Evolutionary conservation across 768 basidiomycete species (phyloP).

Genomic region (Obba rivulosa): DNA sequence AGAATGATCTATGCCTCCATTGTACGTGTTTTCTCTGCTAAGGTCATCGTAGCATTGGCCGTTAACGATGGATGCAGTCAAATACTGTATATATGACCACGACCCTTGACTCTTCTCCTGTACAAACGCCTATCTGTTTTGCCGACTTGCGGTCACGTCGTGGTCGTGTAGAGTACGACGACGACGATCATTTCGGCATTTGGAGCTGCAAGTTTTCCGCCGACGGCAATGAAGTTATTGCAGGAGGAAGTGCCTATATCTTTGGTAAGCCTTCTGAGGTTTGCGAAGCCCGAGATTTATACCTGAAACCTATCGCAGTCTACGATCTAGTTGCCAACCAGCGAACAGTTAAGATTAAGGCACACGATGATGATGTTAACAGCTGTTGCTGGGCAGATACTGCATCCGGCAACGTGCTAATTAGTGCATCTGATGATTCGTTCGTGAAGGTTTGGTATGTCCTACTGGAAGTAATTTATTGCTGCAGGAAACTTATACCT

Average conservation of each 20-base stretch:
- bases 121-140: conserved; percentile 56
- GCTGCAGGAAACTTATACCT: neutral
- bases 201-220: conserved; percentile 97
- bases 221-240: conserved; percentile 92
- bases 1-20: conserved; percentile 95
- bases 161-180: conserved; percentile 27
- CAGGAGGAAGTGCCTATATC: conserved; percentile 81
- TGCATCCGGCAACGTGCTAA: conserved; percentile 86
- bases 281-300: neutral
- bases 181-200: conserved; percentile 59
- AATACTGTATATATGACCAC: conserved; percentile 72
- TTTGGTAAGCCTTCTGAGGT: conserved; percentile 44
- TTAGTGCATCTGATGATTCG: conserved; percentile 93
- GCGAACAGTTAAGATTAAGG: conserved; percentile 79
- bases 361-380: conserved; percentile 89
- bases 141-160: conserved; percentile 19
- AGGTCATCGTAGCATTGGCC: neutral
- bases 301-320: conserved; percentile 41
- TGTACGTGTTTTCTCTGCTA: conserved; percentile 33
- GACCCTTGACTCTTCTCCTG: conserved; percentile 54
- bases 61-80: conserved; percentile 38
- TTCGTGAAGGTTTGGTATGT: conserved; percentile 92
- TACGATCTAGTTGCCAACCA: conserved; percentile 83
- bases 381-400: conserved; percentile 96
- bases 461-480: neutral